Conservation (phyloP, 1,284 basidiomycete species). For the Phylloboletellus chloephorus region DNA sequence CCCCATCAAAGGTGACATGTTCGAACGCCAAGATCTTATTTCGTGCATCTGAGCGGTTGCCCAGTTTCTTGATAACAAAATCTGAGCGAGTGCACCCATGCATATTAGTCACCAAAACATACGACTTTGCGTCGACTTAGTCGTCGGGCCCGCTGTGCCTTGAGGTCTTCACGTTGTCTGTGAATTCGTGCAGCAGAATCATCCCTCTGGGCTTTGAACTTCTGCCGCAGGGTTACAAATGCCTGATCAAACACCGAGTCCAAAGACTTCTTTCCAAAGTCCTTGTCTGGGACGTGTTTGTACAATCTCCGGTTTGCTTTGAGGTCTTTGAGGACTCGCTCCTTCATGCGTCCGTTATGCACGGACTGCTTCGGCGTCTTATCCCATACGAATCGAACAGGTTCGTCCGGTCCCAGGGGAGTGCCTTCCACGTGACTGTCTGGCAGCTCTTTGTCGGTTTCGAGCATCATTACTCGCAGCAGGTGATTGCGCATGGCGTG, state of each 20-base stretch:
- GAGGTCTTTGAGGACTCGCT: slow-evolving; percentile 53
- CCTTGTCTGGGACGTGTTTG: slow-evolving; percentile 55
- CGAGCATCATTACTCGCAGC: slow-evolving; percentile 50
- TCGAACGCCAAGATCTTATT: slow-evolving; percentile 47
- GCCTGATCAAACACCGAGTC: slow-evolving; percentile 64
- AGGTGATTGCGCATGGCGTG: slow-evolving; percentile 65
- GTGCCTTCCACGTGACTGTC: slow-evolving; percentile 53
- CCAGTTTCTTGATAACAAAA: slow-evolving; percentile 49
- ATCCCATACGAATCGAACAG: slow-evolving; percentile 71
- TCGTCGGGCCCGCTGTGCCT: slow-evolving; percentile 55
- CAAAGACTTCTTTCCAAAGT: slow-evolving; percentile 58
- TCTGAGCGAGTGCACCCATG: slow-evolving; percentile 1
- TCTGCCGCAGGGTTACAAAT: slow-evolving; percentile 62
- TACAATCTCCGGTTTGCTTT: slow-evolving; percentile 51
- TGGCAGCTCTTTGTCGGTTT: slow-evolving; percentile 53
- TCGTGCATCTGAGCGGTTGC: slow-evolving; percentile 53
- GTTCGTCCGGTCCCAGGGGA: slow-evolving; percentile 38
- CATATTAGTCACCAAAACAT: slow-evolving; percentile 21
- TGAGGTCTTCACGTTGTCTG: slow-evolving; percentile 51
- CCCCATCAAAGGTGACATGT: slow-evolving; percentile 59
- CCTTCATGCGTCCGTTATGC: slow-evolving; percentile 67
- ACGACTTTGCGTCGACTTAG: slow-evolving; percentile 57
- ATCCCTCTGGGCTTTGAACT: slow-evolving; percentile 56
- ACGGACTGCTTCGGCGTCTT: slow-evolving; percentile 66
- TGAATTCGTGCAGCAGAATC: slow-evolving; percentile 36